These are phyloP conservation scores for Orobanche coerulescens DNA, from an alignment of 257 asterid species.

Conservation along the genomic window DNA sequence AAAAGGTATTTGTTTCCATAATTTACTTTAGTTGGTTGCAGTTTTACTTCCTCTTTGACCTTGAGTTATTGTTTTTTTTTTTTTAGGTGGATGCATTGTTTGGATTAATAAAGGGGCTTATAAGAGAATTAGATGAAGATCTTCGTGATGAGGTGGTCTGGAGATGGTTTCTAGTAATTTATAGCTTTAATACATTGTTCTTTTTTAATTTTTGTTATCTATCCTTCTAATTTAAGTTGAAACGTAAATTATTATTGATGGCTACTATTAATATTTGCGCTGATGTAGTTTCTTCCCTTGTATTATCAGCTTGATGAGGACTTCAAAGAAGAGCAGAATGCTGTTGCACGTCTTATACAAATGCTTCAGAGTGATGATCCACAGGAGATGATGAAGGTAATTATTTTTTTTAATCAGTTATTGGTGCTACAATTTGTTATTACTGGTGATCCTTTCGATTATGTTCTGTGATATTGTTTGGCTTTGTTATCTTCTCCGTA, in stretches of 20 bases:
- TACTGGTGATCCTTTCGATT: not conserved
- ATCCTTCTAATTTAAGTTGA: constrained; percentile 7
- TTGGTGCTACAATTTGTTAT: constrained; percentile 8
- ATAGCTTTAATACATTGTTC: constrained; percentile 12
- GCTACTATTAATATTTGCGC: constrained; percentile 4
- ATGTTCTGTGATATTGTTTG: too few species aligned
- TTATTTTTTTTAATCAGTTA: constrained; percentile 16
- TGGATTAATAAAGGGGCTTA: constrained; percentile 85
- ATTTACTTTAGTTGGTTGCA: constrained; percentile 14
- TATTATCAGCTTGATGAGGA: constrained; percentile 79
- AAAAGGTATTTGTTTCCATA: constrained; percentile 50
- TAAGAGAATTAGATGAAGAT: constrained; percentile 58
- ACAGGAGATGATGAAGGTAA: constrained; percentile 92
- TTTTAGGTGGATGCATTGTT: constrained; percentile 80
- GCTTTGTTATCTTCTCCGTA: too few species aligned
- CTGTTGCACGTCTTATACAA: constrained; percentile 83
- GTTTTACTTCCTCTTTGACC: constrained; percentile 25
- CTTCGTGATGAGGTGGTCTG: constrained; percentile 66
- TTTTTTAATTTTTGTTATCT: not conserved
- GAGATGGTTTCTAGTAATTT: constrained; percentile 21
- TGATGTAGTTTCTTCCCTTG: constrained; percentile 3
- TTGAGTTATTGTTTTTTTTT: constrained; percentile 29
- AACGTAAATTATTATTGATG: not conserved
- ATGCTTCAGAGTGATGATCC: constrained; percentile 82
- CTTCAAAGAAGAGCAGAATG: constrained; percentile 90